These are phyloP conservation scores for Tuber brumale DNA, from an alignment of 495 filamentous ascomycete species.

Conservation along the genomic window DNA sequence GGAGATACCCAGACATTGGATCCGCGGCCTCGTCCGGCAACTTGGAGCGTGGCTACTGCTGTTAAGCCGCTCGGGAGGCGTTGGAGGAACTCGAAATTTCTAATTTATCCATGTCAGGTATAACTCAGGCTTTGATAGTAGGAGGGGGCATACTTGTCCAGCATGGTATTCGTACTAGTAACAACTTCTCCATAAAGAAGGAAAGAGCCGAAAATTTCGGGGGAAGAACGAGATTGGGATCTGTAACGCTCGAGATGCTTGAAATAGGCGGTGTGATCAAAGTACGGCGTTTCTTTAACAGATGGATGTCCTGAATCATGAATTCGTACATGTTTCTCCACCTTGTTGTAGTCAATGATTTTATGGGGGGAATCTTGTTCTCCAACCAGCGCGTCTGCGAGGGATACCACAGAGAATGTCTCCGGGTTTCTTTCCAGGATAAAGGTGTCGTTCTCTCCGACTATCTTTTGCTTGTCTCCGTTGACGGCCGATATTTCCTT, in stretches of 20 bases:
- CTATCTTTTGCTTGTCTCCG: conserved; percentile 63
- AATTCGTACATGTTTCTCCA: conserved; percentile 65
- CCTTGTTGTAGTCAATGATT: conserved; percentile 65
- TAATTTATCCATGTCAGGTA: conserved; percentile 45
- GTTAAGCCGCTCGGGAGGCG: conserved; percentile 77
- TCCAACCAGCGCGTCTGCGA: conserved; percentile 50
- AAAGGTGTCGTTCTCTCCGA: conserved; percentile 81
- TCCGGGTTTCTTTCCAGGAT: conserved; percentile 52
- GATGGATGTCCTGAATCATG: conserved; percentile 65
- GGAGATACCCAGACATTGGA: conserved; percentile 94
- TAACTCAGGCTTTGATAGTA: background rate
- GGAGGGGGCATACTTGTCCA: conserved; percentile 66
- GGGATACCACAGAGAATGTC: conserved; percentile 55
- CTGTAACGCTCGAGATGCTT: conserved; percentile 64
- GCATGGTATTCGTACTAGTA: conserved; percentile 88
- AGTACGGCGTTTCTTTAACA: conserved; percentile 73
- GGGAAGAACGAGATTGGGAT: conserved; percentile 49
- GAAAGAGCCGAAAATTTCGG: conserved; percentile 63
- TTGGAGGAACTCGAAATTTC: conserved; percentile 70
- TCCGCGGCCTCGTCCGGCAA: conserved; percentile 86
- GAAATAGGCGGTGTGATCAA: conserved; percentile 78
- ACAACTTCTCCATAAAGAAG: conserved; percentile 87
- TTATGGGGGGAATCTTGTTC: conserved; percentile 46
- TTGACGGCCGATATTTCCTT: conserved; percentile 64
- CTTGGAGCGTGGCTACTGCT: conserved; percentile 81